Conservation (phyloP, 208 protist species). For the Pavlovales sp. region DNA sequence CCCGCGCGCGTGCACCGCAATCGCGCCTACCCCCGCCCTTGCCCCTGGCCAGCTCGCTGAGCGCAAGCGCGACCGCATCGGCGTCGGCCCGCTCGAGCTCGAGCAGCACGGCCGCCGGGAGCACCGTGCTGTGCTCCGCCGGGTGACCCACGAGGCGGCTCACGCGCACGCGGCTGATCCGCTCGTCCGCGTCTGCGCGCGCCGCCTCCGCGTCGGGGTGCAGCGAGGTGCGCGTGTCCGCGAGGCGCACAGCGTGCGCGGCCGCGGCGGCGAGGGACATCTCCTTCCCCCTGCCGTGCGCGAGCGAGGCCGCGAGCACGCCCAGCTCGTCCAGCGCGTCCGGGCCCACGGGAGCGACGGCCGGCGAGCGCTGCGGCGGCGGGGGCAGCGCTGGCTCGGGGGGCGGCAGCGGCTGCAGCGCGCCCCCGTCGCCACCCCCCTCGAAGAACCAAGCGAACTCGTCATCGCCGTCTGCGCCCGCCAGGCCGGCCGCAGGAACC, state of each 20-base stretch:
- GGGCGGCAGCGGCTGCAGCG: too few relatives aligned
- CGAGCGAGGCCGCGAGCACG: background rate
- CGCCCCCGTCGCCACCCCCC: too few relatives aligned
- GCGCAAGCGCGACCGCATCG: background rate
- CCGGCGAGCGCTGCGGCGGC: background rate
- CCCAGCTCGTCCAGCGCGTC: background rate
- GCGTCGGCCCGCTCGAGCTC: background rate
- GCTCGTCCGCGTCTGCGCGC: background rate
- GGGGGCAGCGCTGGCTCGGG: too few relatives aligned
- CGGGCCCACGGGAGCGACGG: too few relatives aligned
- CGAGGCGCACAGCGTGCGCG: too few relatives aligned
- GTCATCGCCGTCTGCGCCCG: too few relatives aligned
- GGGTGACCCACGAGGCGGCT: background rate
- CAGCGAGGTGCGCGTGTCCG: too few relatives aligned
- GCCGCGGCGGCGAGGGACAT: background rate
- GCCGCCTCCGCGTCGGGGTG: background rate
- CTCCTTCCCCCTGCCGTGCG: background rate
- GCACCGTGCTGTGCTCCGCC: too few relatives aligned
- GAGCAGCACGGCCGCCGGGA: background rate
- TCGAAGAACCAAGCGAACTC: too few relatives aligned
- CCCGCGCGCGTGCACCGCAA: too few relatives aligned
- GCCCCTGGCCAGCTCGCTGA: background rate
- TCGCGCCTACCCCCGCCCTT: too few relatives aligned
- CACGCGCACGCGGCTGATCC: background rate
- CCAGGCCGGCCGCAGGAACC: too few relatives aligned